Base-by-base conservation (phyloP, 148 eudicot species). In the Agrostemma githago region DNA sequence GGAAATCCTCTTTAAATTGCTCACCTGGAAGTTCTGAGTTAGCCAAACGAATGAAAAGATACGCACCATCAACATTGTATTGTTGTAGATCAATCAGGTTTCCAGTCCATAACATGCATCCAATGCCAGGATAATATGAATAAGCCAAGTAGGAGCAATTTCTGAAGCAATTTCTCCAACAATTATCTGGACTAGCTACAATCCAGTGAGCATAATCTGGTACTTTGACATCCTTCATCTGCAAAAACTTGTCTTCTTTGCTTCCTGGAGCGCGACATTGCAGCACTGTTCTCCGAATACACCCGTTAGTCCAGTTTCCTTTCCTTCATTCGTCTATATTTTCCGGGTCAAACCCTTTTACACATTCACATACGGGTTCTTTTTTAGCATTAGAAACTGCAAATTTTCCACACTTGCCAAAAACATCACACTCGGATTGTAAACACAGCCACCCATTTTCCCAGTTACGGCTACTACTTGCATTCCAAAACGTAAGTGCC, bases 281-380 rank as follows among this genome's bases (percentile, higher is more conserved):
- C 64, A 89, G 71, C 4, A 65, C 68, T 0, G 40, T 77, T 46
- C 62, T 84, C 59, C 94, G 82, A 17, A 68, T 67, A 68, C 94
- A 89, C 4, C 94, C 94, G 4, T 79, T 71, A 3, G 66, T 81
- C 89, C 89, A 87, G 54, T 79, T 76, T 6, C 88, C 87, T 34
- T 20, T 62, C 0, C 39, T 43, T 88, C 93, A 87, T 74, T 89
- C 83, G n/a, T 57, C 70, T 0, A 14, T 6, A 6, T 71, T 66
- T 56, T 43, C 66, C 1, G 91, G 88, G 15, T 38, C 62, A 73
- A 73, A 89, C 38, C 91, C 94, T 61, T 42, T 58, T 17, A 89
- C 66, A 72, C 93, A 89, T 41, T 44, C 39, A 67, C 94, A 89
- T 0, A 80, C 74, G 2, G 81, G 85, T 3, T 76, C 53, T 43